phyloP scores from a whole-genome alignment of 1,139 yeast species.

The Candida sp. region DNA sequence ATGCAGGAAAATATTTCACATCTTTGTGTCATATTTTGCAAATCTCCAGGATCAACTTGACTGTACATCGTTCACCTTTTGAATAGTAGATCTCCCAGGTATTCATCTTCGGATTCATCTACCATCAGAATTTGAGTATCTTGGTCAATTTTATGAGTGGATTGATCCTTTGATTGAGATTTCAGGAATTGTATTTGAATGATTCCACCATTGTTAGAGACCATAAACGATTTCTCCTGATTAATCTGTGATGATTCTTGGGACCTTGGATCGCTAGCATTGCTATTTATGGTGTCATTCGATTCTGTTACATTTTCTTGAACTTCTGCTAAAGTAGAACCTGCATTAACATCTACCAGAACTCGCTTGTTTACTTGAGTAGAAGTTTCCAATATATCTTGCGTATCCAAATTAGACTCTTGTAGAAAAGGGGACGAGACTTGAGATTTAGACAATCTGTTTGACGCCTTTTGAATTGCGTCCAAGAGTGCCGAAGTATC shows the following conservation, averaged over 20 bases:
- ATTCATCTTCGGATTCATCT: slow-evolving; percentile 14
- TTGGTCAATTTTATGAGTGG: background rate
- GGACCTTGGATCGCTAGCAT: background rate
- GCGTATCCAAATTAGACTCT: background rate
- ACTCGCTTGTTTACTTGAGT: background rate
- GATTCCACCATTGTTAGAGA: background rate
- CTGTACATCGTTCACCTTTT: background rate
- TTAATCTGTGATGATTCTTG: background rate
- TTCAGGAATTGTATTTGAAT: slow-evolving; percentile 1
- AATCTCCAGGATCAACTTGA: background rate
- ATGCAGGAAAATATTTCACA: slow-evolving; percentile 3
- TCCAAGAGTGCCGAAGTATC: slow-evolving; percentile 1
- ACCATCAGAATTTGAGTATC: slow-evolving; percentile 3
- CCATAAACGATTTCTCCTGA: background rate
- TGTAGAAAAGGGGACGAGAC: background rate
- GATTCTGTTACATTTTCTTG: background rate
- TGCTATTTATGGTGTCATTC: background rate
- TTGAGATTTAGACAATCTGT: slow-evolving; percentile 1
- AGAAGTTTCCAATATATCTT: slow-evolving; percentile 2
- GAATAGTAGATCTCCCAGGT: slow-evolving; percentile 4
- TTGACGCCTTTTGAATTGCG: slow-evolving; percentile 1
- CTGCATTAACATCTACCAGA: background rate
- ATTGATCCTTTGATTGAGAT: background rate
- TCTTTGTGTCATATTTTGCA: slow-evolving; percentile 1
- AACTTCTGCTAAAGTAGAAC: background rate